Percentiles rank a stretch among this genome's conserved stretches.
Evolutionary conservation across 2,329 filamentous ascomycete species (phyloP).

Genomic region (Diaporthe citri): DNA sequence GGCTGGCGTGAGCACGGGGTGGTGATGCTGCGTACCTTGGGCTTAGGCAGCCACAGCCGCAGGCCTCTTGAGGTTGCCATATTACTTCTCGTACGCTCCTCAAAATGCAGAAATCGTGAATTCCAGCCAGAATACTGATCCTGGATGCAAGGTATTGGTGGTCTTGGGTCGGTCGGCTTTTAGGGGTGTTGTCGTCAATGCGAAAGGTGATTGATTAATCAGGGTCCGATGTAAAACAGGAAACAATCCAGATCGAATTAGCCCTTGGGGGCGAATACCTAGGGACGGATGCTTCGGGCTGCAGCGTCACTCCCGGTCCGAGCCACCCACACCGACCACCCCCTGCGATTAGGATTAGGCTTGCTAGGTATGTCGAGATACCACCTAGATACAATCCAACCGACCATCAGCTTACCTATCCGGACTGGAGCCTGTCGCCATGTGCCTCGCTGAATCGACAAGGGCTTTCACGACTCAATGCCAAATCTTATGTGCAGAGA

Average conservation of each 20-base stretch:
- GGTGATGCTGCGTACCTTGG: constrained; percentile 35
- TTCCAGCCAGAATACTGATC: neutral
- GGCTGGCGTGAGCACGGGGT: neutral
- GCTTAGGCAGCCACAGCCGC: constrained; percentile 36
- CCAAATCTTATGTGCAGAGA: constrained; percentile 5
- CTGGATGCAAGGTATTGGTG: constrained; percentile 15
- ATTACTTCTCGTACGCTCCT: neutral
- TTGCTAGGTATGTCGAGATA: neutral
- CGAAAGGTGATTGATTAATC: constrained; percentile 3
- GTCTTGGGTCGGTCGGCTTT: neutral
- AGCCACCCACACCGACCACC: neutral
- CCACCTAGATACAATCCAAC: neutral
- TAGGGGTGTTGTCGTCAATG: constrained; percentile 6
- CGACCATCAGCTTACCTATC: neutral
- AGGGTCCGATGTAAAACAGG: constrained; percentile 19
- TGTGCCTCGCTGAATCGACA: neutral
- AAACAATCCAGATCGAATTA: constrained; percentile 8
- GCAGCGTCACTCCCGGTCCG: constrained; percentile 18
- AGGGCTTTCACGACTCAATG: neutral
- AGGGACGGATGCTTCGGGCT: constrained; percentile 20
- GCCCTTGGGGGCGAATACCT: neutral
- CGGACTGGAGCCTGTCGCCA: neutral
- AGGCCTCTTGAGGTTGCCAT: constrained; percentile 34
- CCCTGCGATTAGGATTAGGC: neutral
- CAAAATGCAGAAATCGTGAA: neutral